Evolutionary conservation across 2,329 filamentous ascomycete genomes (phyloP).

Genomic region (Cytospora schulzeri): DNA sequence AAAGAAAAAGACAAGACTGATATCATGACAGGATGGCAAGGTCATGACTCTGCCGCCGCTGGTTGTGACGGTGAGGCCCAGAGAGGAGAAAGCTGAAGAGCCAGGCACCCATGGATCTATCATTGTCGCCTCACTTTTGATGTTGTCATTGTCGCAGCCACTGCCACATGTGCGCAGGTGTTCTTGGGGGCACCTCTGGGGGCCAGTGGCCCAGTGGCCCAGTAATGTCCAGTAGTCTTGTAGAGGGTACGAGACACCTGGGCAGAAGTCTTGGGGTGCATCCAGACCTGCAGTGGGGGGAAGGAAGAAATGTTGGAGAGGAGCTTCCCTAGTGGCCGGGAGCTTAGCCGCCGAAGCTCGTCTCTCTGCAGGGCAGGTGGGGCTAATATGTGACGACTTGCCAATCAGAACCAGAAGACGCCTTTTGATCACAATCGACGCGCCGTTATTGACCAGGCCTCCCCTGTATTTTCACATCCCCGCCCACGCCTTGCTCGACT

Average conservation of each 20-base stretch:
- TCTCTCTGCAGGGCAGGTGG: background rate
- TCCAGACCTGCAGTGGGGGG: background rate
- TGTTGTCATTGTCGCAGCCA: constrained; percentile 1
- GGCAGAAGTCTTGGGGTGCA: background rate
- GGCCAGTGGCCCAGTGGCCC: background rate
- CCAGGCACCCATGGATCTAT: background rate
- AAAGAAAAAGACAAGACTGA: too few species aligned
- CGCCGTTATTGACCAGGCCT: background rate
- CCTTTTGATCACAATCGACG: background rate
- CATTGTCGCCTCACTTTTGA: constrained; percentile 11
- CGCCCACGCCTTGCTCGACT: background rate
- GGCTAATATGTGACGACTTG: background rate
- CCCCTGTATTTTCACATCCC: background rate
- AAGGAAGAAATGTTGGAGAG: background rate
- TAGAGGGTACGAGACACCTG: background rate
- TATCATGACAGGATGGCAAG: background rate
- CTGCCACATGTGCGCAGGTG: background rate
- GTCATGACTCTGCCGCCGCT: background rate
- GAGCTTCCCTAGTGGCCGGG: background rate
- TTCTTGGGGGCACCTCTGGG: background rate
- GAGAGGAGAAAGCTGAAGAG: background rate
- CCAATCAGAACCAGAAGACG: background rate
- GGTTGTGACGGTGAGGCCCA: background rate
- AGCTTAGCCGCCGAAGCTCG: constrained; percentile 2
- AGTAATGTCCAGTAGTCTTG: background rate